These are phyloP conservation scores for Vaccinium darrowii DNA, from an alignment of 148 eudicot genomes.

Conservation along the genomic window DNA sequence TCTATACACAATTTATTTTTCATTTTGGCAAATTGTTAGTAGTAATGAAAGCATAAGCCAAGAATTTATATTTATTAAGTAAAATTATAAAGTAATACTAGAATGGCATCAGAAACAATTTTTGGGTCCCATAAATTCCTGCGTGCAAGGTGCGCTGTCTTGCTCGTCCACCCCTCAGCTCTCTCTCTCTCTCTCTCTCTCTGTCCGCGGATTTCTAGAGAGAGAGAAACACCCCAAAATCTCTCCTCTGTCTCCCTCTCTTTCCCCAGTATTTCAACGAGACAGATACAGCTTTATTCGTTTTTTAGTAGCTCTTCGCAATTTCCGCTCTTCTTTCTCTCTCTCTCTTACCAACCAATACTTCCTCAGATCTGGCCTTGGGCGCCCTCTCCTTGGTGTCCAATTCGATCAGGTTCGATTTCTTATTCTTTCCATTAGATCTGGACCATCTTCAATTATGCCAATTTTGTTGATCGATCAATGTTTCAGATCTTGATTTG, in stretches of 20 bases:
- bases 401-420: conserved; percentile 25
- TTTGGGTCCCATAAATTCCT: conserved; percentile 18
- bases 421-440: conserved; percentile 8
- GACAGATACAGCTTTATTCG: not conserved
- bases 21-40: not conserved
- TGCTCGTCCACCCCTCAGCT: conserved; percentile 8
- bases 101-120: not conserved
- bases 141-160: conserved; percentile 48
- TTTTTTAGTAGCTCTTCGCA: conserved; percentile 11
- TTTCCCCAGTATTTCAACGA: not conserved
- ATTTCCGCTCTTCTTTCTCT: not conserved
- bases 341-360: conserved; percentile 1
- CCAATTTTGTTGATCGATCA: not conserved
- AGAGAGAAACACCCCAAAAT: not conserved
- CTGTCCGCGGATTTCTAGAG: conserved; percentile 13
- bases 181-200: conserved; percentile 19
- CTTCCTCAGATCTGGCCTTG: conserved; percentile 8
- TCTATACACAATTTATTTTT: too few species aligned
- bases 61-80: too few species aligned
- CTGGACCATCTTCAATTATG: conserved; percentile 9
- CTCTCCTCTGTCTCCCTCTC: not conserved
- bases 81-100: not conserved
- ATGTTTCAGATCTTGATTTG: conserved; percentile 6
- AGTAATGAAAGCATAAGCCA: too few species aligned
- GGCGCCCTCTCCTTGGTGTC: conserved; percentile 15